phyloP scores from a whole-genome alignment of 306 rosid genomes.

The Phaseolus lunatus region DNA sequence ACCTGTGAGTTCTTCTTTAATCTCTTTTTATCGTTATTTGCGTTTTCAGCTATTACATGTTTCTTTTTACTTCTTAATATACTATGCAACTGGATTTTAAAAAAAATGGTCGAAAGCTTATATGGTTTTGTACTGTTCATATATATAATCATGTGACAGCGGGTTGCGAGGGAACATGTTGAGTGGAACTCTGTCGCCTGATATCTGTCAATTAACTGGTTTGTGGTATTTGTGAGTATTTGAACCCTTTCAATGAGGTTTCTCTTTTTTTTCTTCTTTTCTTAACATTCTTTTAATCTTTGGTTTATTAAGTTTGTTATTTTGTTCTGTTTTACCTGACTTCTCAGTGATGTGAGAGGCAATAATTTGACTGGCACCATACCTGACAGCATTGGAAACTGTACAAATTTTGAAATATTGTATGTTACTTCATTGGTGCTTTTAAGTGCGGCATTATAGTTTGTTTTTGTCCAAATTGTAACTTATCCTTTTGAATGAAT shows the following conservation, averaged over 20 bases:
- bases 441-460: background rate
- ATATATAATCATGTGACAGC: background rate
- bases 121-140: background rate
- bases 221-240: constrained; percentile 34
- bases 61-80: background rate
- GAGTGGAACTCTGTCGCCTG: constrained; percentile 32
- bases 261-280: background rate
- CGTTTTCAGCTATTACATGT: background rate
- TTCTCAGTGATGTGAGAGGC: constrained; percentile 25
- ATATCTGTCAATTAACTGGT: constrained; percentile 29
- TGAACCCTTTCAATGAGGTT: background rate
- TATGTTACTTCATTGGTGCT: background rate
- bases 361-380: constrained; percentile 30
- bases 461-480: background rate
- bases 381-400: constrained; percentile 36
- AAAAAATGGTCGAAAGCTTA: background rate
- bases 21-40: background rate
- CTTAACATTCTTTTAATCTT: background rate
- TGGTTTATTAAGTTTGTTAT: background rate
- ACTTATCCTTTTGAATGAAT: background rate
- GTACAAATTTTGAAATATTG: constrained; percentile 30
- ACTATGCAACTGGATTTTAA: background rate
- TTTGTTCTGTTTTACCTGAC: constrained; percentile 4
- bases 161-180: constrained; percentile 25
- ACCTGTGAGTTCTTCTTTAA: constrained; percentile 3